Percentiles rank a stretch among this genome's conserved stretches.
Conservation (phyloP, 1,139 yeast species). For the Yamadazyma friedrichii region DNA sequence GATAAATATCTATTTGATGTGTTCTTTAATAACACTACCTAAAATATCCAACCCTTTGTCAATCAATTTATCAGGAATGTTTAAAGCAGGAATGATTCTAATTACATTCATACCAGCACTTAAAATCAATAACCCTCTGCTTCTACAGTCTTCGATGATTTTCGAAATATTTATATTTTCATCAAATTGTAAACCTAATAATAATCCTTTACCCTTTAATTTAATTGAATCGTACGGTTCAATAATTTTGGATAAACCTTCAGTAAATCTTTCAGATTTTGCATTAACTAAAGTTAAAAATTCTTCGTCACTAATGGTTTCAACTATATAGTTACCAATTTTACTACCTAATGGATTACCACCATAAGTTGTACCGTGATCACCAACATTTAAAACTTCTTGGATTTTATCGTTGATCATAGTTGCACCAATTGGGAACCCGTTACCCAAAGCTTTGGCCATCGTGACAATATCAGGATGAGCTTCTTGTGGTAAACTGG, state of each 20-base stretch:
- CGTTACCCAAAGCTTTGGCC: conserved; percentile 97
- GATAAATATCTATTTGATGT: conserved; percentile 3
- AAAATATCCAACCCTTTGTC: conserved; percentile 70
- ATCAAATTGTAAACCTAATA: conserved; percentile 77
- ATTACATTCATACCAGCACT: conserved; percentile 91
- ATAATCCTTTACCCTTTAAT: conserved; percentile 84
- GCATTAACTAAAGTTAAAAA: conserved; percentile 59
- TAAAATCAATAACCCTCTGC: conserved; percentile 75
- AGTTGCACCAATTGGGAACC: conserved; percentile 97
- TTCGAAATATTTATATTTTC: conserved; percentile 57
- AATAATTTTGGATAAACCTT: conserved; percentile 52
- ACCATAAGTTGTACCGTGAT: conserved; percentile 97
- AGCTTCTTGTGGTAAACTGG: conserved; percentile 66
- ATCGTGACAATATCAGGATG: conserved; percentile 92
- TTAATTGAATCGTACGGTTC: conserved; percentile 56
- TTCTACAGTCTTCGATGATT: conserved; percentile 67
- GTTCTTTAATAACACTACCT: conserved; percentile 17
- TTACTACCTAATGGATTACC: conserved; percentile 93
- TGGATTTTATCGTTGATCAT: conserved; percentile 81
- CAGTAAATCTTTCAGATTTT: conserved; percentile 55
- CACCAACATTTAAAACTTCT: conserved; percentile 74
- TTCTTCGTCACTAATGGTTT: conserved; percentile 56
- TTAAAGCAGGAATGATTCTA: conserved; percentile 89
- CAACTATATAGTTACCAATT: conserved; percentile 74
- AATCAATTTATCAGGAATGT: conserved; percentile 68